Percentiles rank a stretch among this genome's conserved stretches.
These are phyloP conservation scores for Prunus mira DNA, from an alignment of 306 rosid species.

Conservation along the genomic window DNA sequence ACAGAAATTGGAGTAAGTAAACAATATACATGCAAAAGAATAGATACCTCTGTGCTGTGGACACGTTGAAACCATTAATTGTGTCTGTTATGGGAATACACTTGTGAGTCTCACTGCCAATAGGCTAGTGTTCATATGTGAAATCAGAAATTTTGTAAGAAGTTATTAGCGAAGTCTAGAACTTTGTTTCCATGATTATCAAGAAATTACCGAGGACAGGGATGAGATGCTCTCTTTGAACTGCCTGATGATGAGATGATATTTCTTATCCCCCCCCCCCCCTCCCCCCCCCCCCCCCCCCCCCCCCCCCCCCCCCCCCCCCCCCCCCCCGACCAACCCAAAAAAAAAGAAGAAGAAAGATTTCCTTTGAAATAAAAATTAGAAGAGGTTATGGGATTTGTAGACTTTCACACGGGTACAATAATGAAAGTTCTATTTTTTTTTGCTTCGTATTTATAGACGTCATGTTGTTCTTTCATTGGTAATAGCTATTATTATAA, in stretches of 20 bases:
- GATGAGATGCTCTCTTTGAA: no score
- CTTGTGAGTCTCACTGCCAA: neutral
- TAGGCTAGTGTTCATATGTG: neutral
- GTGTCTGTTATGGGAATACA: neutral
- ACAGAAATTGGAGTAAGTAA: slow-evolving; percentile 77
- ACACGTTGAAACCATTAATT: neutral
- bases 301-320: no score
- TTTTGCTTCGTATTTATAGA: neutral
- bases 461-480: neutral
- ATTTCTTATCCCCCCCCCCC: neutral
- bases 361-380: neutral
- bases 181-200: neutral
- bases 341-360: no score
- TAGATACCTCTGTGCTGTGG: neutral
- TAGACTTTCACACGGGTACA: neutral
- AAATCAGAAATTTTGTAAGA: neutral
- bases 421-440: neutral
- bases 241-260: no score
- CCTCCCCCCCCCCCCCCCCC: no score
- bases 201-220: no score
- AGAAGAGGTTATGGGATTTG: neutral
- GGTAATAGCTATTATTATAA: neutral
- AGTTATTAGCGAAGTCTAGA: neutral
- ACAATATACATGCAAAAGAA: slow-evolving; percentile 2
- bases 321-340: no score